phyloP scores from a whole-genome alignment of 2,329 filamentous ascomycete species.

The Gliomastix tumulicola region DNA sequence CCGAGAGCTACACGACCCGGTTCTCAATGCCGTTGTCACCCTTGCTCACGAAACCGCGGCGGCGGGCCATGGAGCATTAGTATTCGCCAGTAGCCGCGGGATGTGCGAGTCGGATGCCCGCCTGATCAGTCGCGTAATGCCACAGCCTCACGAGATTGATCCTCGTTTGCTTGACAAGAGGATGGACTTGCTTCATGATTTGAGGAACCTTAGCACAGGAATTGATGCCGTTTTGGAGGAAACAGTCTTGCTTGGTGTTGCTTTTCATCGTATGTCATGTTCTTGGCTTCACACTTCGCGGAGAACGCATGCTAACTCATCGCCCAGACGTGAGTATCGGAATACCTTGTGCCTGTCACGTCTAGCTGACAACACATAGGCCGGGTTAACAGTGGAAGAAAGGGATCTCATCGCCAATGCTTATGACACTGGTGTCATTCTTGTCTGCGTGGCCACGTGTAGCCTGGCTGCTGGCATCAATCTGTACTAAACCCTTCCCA shows the following conservation, averaged over 20 bases:
- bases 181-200: slow-evolving; percentile 56
- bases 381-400: slow-evolving; percentile 68
- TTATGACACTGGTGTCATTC: slow-evolving; percentile 61
- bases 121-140: slow-evolving; percentile 61
- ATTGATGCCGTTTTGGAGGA: slow-evolving; percentile 59
- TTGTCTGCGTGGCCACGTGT: slow-evolving; percentile 70
- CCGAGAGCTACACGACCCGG: slow-evolving; percentile 56
- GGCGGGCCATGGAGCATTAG: slow-evolving; percentile 63
- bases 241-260: slow-evolving; percentile 60
- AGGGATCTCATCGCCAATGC: slow-evolving; percentile 64
- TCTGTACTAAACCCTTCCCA: too few species aligned
- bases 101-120: slow-evolving; percentile 63
- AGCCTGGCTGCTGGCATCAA: slow-evolving; percentile 82
- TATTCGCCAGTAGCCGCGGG: slow-evolving; percentile 66
- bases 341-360: too few species aligned
- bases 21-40: slow-evolving; percentile 64
- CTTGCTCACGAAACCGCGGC: slow-evolving; percentile 61
- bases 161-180: slow-evolving; percentile 47
- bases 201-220: slow-evolving; percentile 59
- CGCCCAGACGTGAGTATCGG: too few species aligned
- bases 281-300: too few species aligned
- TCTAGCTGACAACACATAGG: slow-evolving; percentile 27
- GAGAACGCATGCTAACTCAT: too few species aligned
- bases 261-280: slow-evolving; percentile 62
- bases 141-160: slow-evolving; percentile 37